phyloP scores from a whole-genome alignment of 306 rosid species.

The Hylodesmum podocarpum region DNA sequence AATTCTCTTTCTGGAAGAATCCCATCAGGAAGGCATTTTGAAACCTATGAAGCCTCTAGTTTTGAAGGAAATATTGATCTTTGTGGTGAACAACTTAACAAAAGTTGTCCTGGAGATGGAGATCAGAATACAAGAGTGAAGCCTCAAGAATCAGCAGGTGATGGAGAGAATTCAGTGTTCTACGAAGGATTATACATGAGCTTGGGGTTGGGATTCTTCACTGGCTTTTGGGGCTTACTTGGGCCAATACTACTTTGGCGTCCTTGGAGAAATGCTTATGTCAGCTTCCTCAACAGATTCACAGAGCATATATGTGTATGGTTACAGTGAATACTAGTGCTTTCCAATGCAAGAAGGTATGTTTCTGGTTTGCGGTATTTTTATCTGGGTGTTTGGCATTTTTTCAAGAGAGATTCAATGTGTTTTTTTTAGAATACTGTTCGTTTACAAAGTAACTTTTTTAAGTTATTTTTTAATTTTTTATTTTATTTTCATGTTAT shows the following conservation, averaged over 20 bases:
- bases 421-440: too few relatives aligned
- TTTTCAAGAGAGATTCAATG: too few relatives aligned
- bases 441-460: too few relatives aligned
- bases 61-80: constrained; percentile 17
- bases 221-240: neutral
- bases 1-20: neutral
- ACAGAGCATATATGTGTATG: too few relatives aligned
- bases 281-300: neutral
- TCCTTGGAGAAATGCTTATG: constrained; percentile 1
- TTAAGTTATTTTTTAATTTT: too few relatives aligned
- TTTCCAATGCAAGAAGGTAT: too few relatives aligned
- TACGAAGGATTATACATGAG: constrained; percentile 13
- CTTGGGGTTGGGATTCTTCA: neutral
- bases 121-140: neutral
- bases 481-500: too few relatives aligned
- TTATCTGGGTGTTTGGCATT: too few relatives aligned
- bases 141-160: neutral
- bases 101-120: neutral
- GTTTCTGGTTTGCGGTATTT: too few relatives aligned
- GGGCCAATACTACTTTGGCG: neutral
- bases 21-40: neutral
- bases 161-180: neutral
- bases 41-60: neutral
- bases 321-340: too few relatives aligned
- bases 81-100: constrained; percentile 5